Evolutionary conservation across 306 rosid genomes (phyloP).

Genomic region (Trifolium repens): DNA sequence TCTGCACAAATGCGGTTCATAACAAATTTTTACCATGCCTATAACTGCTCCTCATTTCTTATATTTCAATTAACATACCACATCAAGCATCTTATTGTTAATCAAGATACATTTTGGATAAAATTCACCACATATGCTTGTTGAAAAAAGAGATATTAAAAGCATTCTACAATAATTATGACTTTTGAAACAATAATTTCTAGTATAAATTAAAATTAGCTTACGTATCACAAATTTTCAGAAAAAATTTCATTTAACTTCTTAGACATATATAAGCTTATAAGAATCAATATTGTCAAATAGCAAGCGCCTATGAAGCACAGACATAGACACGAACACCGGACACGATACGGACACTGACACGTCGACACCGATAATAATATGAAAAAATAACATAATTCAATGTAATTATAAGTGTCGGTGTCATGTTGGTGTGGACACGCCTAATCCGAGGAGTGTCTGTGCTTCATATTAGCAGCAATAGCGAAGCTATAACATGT

Average conservation of each 20-base stretch:
- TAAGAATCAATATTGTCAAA: background rate
- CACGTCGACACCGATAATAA: no score
- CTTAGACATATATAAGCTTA: background rate
- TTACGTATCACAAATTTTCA: background rate
- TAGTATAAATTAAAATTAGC: background rate
- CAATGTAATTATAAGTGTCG: no score
- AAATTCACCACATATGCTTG: background rate
- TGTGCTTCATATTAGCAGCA: no score
- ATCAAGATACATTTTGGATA: background rate
- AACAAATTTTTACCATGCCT: conserved; percentile 16
- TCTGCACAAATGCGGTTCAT: conserved; percentile 48
- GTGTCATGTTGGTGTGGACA: no score
- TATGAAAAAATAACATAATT: no score
- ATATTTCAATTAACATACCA: conserved; percentile 7
- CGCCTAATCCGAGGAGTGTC: no score
- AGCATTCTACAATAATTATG: background rate
- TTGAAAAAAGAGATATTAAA: background rate
- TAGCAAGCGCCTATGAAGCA: no score
- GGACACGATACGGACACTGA: no score
- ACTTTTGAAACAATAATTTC: background rate
- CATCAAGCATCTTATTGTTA: background rate
- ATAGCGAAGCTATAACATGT: background rate
- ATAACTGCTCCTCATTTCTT: background rate
- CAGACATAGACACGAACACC: no score
- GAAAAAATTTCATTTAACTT: background rate